Evolutionary conservation across 495 filamentous ascomycete species (phyloP).

Genomic region (Usnea hakonensis): DNA sequence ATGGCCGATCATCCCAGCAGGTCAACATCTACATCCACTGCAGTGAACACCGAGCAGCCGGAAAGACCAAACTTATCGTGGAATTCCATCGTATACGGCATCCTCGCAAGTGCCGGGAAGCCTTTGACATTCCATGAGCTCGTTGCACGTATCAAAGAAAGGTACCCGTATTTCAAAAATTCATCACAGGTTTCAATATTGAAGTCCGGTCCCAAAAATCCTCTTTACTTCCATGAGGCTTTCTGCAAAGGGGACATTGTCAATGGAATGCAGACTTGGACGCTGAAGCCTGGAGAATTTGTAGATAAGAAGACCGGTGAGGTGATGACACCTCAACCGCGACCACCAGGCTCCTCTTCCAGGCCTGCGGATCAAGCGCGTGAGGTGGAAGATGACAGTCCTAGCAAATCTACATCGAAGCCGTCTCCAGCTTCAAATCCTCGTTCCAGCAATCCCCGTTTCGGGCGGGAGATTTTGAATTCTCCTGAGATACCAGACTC

Average conservation of each 20-base stretch:
- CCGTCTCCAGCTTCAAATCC: neutral
- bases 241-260: neutral
- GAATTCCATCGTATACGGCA: neutral
- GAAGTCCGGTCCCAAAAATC: neutral
- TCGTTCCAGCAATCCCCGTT: neutral
- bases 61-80: neutral
- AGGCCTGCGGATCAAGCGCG: neutral
- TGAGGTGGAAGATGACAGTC: neutral
- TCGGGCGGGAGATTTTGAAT: neutral
- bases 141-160: neutral
- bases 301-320: neutral
- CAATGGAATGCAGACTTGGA: neutral
- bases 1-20: neutral
- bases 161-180: neutral
- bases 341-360: neutral
- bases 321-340: neutral
- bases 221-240: conserved; percentile 2
- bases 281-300: neutral
- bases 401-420: neutral
- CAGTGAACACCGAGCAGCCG: neutral
- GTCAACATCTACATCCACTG: neutral
- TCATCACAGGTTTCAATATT: neutral
- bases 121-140: neutral
- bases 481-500: neutral
- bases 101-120: neutral